Evolutionary conservation across 2,329 filamentous ascomycete species (phyloP), one percentile per base, ranked within the genome.

Genomic region (Chaetomiaceae sp.): DNA sequence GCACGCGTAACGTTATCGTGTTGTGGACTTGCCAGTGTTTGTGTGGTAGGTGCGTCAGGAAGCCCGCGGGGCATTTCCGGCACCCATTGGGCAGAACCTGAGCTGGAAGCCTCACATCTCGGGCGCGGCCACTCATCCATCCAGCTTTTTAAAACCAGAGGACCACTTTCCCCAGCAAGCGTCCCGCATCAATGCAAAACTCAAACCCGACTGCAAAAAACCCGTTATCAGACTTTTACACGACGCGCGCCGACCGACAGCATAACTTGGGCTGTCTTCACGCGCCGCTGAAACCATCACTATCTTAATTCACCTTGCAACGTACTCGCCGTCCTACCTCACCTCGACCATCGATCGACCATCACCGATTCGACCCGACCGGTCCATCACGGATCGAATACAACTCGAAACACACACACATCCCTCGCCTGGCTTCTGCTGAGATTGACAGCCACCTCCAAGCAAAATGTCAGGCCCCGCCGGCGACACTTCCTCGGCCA

Each of bases 391-490:
- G 39, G 45, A 22, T 45, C 49, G 22, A 54, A 20, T 11, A n/a
- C 6, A 39, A 6, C 15, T 9, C 23, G 4, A 25, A 17, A 31
- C n/a, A 49, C 49, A 11, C 20, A n/a, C 23, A 2, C 1, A 53
- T 42, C 25, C 15, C 22, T 33, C 34, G 50, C 54, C 54, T 49
- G 39, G 46, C 57, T 36, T 44, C 47, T 59, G 38, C 47, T 49
- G 31, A 45, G 43, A 44, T 50, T 27, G 47, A n/a, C n/a, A 53
- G 40, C 53, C 49, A 54, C 49, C 37, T 42, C 17, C 22, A 47
- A 54, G 47, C 59, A 63, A 47, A 64, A 82, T 82, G 79, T 73
- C 78, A 64, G 74, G 74, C 70, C 70, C 73, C 56, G 76, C 61
- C 27, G 61, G 59, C 38, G 59, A 61, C 37, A 44, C 47, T 17